Evolutionary conservation across 2,329 filamentous ascomycete species (phyloP).

Genomic region (Colletotrichum cordylinicola): DNA sequence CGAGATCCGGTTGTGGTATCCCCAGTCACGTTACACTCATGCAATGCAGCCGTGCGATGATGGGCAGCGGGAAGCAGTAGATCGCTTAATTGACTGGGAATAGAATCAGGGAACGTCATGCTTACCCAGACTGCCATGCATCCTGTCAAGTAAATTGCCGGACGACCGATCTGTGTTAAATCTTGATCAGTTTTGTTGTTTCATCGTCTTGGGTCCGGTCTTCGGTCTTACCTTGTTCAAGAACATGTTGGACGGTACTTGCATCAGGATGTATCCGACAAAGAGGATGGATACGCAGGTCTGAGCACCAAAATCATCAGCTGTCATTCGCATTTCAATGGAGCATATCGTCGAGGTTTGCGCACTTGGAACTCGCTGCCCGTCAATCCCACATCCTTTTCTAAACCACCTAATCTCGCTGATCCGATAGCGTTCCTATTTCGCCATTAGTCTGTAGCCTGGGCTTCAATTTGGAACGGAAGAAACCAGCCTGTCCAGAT

Average conservation of each 20-base stretch:
- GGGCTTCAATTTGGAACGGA: background rate
- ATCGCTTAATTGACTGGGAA: conserved; percentile 43
- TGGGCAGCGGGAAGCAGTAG: background rate
- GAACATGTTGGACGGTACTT: conserved; percentile 29
- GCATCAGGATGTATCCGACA: conserved; percentile 32
- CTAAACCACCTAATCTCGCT: conserved; percentile 55
- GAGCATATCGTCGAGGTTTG: background rate
- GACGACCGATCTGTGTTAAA: conserved; percentile 26
- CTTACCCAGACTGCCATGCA: conserved; percentile 30
- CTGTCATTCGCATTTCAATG: rapidly evolving
- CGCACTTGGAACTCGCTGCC: conserved; percentile 40
- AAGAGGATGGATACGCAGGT: conserved; percentile 20
- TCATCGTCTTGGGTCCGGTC: rapidly evolving
- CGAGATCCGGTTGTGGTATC: background rate
- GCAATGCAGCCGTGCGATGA: background rate
- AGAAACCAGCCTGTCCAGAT: conserved; percentile 51
- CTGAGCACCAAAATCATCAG: background rate
- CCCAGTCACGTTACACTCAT: background rate
- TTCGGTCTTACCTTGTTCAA: conserved; percentile 1
- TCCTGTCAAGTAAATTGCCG: background rate
- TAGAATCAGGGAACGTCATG: conserved; percentile 27
- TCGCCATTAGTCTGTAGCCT: background rate
- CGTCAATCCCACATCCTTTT: conserved; percentile 36
- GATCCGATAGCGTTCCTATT: conserved; percentile 50
- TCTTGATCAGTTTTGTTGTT: rapidly evolving